Percentiles rank a stretch among this genome's conserved stretches.
Conservation (phyloP, 83 land plant species). For the Thuja plicata region DNA sequence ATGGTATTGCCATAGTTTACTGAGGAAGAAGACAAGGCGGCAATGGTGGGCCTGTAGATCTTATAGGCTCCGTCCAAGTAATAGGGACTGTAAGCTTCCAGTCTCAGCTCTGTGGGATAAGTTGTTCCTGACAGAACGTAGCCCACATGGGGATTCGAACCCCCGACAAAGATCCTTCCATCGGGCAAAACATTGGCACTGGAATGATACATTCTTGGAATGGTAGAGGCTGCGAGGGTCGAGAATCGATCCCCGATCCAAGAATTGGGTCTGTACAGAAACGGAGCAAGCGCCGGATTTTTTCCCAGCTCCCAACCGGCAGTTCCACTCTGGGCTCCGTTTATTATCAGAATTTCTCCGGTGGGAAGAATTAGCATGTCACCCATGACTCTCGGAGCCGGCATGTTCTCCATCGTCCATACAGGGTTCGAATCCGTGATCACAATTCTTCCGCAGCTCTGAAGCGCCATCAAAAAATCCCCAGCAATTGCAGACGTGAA, state of each 20-base stretch:
- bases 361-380: slow-evolving; percentile 23
- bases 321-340: slow-evolving; percentile 7
- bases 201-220: slow-evolving; percentile 7
- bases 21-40: background rate
- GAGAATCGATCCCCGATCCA: background rate
- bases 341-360: slow-evolving; percentile 22
- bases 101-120: slow-evolving; percentile 19
- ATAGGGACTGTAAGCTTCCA: too few species aligned
- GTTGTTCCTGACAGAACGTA: background rate
- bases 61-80: too few species aligned
- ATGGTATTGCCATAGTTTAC: slow-evolving; percentile 17
- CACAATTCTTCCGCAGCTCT: slow-evolving; percentile 39
- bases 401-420: slow-evolving; percentile 40
- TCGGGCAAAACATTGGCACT: background rate
- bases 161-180: background rate
- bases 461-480: slow-evolving; percentile 16
- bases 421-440: slow-evolving; percentile 22
- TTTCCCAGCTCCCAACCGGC: slow-evolving; percentile 5
- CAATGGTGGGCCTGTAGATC: slow-evolving; percentile 19
- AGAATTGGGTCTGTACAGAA: background rate
- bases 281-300: background rate
- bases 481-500: slow-evolving; percentile 1
- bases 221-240: background rate
- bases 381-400: slow-evolving; percentile 14
- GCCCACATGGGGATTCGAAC: background rate